A percentile compares a stretch with the other conserved stretches of the same genome.
phyloP scores from a whole-genome alignment of 495 filamentous ascomycete species.

The Platismatia glauca region DNA sequence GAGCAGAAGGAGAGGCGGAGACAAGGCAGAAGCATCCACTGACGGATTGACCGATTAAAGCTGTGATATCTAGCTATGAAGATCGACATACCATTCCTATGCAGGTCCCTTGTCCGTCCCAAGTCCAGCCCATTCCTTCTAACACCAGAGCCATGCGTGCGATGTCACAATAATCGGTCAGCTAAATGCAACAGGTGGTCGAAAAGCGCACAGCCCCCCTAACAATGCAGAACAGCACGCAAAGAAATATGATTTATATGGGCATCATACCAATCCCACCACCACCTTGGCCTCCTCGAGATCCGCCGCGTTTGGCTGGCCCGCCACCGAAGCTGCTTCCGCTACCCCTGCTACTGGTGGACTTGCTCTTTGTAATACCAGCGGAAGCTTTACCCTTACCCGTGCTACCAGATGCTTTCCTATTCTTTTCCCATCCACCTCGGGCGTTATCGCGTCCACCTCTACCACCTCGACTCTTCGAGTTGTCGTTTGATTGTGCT shows the following conservation, averaged over 20 bases:
- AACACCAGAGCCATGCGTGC: neutral
- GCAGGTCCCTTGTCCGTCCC: neutral
- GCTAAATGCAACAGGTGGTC: neutral
- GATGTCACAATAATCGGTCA: neutral
- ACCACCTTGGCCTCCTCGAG: constrained; percentile 13
- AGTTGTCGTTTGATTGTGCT: constrained; percentile 1
- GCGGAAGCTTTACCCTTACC: constrained; percentile 2
- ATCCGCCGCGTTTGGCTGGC: constrained; percentile 6
- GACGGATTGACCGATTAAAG: neutral
- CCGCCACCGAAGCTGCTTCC: constrained; percentile 14
- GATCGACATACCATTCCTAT: neutral
- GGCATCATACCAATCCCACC: constrained; percentile 36
- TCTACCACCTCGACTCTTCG: neutral
- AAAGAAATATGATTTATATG: constrained; percentile 23
- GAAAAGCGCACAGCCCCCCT: neutral
- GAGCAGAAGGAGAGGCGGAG: neutral
- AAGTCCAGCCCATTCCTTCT: neutral
- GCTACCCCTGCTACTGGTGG: constrained; percentile 16
- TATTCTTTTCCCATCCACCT: constrained; percentile 7
- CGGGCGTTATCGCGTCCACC: constrained; percentile 10
- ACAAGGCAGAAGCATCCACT: neutral
- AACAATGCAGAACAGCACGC: constrained; percentile 2
- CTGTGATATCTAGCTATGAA: neutral
- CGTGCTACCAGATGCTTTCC: constrained; percentile 7
- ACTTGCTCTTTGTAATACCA: constrained; percentile 15